These are phyloP conservation scores for Mrakia gelida DNA, from an alignment of 768 basidiomycete genomes.

Conservation along the genomic window DNA sequence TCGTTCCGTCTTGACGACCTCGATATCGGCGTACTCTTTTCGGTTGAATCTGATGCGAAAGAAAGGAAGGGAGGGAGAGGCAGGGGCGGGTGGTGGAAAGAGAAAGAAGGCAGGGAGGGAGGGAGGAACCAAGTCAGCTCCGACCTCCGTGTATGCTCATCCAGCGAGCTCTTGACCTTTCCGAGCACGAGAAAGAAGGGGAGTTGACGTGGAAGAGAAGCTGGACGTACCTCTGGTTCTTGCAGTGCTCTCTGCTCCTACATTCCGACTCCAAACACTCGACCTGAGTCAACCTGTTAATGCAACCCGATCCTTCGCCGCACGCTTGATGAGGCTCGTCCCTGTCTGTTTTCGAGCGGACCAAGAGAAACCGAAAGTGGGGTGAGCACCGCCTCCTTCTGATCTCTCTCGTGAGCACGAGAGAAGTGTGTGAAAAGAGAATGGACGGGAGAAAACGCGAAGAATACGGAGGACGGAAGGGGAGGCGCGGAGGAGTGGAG, in stretches of 20 bases:
- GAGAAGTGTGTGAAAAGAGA: not conserved
- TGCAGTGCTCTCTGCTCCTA: constrained; percentile 71
- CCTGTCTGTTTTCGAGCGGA: constrained; percentile 48
- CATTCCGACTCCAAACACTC: constrained; percentile 92
- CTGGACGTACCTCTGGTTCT: constrained; percentile 77
- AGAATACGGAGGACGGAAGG: not conserved
- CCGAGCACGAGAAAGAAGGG: too few species aligned
- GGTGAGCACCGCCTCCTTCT: not conserved
- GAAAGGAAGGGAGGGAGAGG: not conserved
- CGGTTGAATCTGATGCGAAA: constrained; percentile 66
- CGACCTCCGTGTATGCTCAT: not conserved
- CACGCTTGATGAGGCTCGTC: constrained; percentile 68
- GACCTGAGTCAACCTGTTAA: constrained; percentile 93
- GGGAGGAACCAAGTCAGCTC: not conserved
- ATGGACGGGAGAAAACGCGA: not conserved
- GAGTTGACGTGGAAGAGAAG: not conserved
- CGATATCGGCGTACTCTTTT: constrained; percentile 75
- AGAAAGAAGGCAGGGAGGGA: not conserved
- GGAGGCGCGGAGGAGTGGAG: not conserved
- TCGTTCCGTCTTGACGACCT: constrained; percentile 88
- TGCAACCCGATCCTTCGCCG: constrained; percentile 84
- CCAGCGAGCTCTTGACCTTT: not conserved
- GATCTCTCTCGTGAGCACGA: not conserved
- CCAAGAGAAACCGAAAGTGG: not conserved
- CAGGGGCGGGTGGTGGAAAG: not conserved